A percentile compares a stretch with the other conserved stretches of the same genome.
phyloP scores from a whole-genome alignment of 2,329 filamentous ascomycete species.

The Xylariaceae sp. region DNA sequence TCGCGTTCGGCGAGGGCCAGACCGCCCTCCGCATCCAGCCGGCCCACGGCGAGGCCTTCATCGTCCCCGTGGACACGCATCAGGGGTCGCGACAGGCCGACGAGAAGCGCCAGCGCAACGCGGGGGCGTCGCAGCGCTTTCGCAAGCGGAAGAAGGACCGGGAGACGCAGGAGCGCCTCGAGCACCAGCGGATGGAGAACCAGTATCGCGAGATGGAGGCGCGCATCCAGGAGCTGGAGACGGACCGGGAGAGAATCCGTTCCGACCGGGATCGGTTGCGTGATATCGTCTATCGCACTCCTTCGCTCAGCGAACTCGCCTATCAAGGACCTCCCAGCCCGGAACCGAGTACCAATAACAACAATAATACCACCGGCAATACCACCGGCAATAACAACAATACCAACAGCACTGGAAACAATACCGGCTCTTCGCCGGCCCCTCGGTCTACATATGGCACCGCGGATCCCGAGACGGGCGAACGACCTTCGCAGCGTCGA shows the following conservation, averaged over 20 bases:
- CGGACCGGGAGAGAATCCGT: conserved; percentile 69
- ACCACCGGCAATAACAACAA: too few relatives aligned
- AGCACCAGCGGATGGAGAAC: conserved; percentile 61
- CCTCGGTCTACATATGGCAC: conserved; percentile 31
- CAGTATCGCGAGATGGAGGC: conserved; percentile 60
- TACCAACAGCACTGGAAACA: too few relatives aligned
- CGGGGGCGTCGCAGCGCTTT: conserved; percentile 78
- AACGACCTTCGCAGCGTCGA: conserved; percentile 43
- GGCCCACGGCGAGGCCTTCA: conserved; percentile 39
- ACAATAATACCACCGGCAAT: too few relatives aligned
- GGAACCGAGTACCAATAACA: conserved; percentile 20
- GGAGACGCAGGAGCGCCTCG: conserved; percentile 65
- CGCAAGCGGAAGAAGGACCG: conserved; percentile 73
- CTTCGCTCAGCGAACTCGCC: conserved; percentile 49
- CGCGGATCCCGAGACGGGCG: conserved; percentile 40
- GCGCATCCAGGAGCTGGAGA: conserved; percentile 47
- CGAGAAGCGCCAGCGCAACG: conserved; percentile 80
- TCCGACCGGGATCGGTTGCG: conserved; percentile 65
- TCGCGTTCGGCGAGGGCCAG: conserved; percentile 28
- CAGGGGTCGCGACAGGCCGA: conserved; percentile 77
- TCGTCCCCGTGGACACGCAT: conserved; percentile 70
- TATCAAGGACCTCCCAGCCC: conserved; percentile 50
- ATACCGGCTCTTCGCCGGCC: conserved; percentile 2
- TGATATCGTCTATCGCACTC: conserved; percentile 57
- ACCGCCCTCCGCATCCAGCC: conserved; percentile 27